A percentile compares a stretch with the other conserved stretches of the same genome.
Evolutionary conservation across 2,329 filamentous ascomycete genomes (phyloP).

Genomic region (Pseudogymnoascus sp.): DNA sequence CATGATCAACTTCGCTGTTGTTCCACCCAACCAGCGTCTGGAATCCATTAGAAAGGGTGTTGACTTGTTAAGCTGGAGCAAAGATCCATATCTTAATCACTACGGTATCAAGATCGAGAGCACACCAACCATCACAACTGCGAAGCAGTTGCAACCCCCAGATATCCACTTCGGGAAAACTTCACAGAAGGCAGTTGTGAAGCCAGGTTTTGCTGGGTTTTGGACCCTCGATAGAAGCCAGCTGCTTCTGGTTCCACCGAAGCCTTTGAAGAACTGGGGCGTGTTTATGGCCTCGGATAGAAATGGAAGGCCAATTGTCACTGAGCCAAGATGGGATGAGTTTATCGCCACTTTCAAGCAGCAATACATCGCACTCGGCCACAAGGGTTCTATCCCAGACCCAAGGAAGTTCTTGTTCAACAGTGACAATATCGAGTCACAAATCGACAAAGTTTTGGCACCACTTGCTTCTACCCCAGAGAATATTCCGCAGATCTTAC

Average conservation of each 20-base stretch:
- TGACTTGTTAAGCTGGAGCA: conserved; percentile 53
- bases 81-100: conserved; percentile 60
- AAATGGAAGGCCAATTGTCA: background rate
- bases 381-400: conserved; percentile 32
- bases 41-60: conserved; percentile 61
- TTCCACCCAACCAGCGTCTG: conserved; percentile 61
- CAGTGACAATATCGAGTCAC: conserved; percentile 5
- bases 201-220: background rate
- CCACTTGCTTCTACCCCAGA: background rate
- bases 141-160: background rate
- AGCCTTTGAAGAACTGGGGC: conserved; percentile 1
- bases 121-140: conserved; percentile 22
- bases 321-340: conserved; percentile 17
- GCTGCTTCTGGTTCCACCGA: background rate
- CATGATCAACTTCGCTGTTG: conserved; percentile 94
- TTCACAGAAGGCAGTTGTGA: background rate
- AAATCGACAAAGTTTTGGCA: background rate
- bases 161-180: conserved; percentile 2
- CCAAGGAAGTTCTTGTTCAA: background rate
- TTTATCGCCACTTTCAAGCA: conserved; percentile 55
- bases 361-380: conserved; percentile 54
- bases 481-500: conserved; percentile 58
- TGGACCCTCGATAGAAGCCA: conserved; percentile 1
- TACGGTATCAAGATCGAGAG: conserved; percentile 65
- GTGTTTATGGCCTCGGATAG: conserved; percentile 2